Percentiles rank a stretch among this genome's conserved stretches.
Conservation (phyloP, 495 filamentous ascomycete genomes). For the Daldinia vernicosa region DNA sequence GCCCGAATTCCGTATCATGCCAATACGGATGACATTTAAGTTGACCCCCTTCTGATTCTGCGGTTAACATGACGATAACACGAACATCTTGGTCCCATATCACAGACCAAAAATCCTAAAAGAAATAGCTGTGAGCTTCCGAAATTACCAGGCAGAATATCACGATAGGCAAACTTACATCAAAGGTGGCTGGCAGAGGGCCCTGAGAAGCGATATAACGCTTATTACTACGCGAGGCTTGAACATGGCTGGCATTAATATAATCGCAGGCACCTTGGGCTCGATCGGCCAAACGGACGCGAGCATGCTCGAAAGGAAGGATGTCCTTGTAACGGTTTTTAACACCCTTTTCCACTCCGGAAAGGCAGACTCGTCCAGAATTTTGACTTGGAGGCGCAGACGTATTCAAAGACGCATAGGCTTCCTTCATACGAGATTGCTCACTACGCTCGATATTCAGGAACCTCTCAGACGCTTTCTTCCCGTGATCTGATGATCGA, state of each 20-base stretch:
- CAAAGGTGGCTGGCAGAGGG: conserved; percentile 90
- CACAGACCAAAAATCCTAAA: conserved; percentile 95
- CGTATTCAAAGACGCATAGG: conserved; percentile 71
- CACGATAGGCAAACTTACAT: conserved; percentile 64
- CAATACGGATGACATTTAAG: conserved; percentile 96
- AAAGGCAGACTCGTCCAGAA: conserved; percentile 63
- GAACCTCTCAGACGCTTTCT: conserved; percentile 82
- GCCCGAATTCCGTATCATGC: conserved; percentile 81
- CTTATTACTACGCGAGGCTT: conserved; percentile 79
- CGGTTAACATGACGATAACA: conserved; percentile 94
- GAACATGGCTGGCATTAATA: conserved; percentile 90
- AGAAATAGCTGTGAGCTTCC: conserved; percentile 50
- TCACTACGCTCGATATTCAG: conserved; percentile 84
- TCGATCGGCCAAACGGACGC: conserved; percentile 79
- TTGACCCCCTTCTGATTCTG: conserved; percentile 94
- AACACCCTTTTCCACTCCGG: conserved; percentile 90
- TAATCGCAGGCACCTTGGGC: conserved; percentile 86
- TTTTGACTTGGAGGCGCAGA: conserved; percentile 15
- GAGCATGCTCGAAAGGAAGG: conserved; percentile 92
- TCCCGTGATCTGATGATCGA: conserved; percentile 74
- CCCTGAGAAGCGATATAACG: conserved; percentile 96
- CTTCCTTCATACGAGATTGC: conserved; percentile 89
- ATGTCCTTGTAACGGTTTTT: conserved; percentile 99
- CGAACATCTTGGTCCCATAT: conserved; percentile 96
- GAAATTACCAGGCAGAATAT: not conserved